Conservation (phyloP, 257 asterid genomes). For the Gynochthodes officinalis region DNA sequence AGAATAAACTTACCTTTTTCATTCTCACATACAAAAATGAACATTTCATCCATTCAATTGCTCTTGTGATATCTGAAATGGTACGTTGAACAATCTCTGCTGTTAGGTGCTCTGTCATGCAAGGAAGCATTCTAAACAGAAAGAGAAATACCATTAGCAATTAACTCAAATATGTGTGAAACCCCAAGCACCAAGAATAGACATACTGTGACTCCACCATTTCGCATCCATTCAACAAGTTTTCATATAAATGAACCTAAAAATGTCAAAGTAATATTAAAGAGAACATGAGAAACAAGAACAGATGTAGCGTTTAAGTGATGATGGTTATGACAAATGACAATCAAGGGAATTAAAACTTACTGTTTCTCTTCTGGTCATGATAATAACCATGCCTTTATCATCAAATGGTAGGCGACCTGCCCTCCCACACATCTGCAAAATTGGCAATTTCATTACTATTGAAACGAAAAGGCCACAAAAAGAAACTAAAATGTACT, state of each 20-base stretch:
- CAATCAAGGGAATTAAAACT: conserved; percentile 8
- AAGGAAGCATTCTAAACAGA: conserved; percentile 75
- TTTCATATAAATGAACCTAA: conserved; percentile 93
- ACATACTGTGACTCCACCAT: conserved; percentile 98
- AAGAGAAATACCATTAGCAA: conserved; percentile 27
- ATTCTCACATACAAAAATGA: conserved; percentile 90
- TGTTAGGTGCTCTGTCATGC: conserved; percentile 87
- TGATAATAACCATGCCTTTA: conserved; percentile 89
- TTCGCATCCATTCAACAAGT: conserved; percentile 89
- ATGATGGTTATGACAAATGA: not conserved
- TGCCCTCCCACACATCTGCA: conserved; percentile 99
- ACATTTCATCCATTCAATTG: conserved; percentile 96
- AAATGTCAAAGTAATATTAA: conserved; percentile 15
- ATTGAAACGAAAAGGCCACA: conserved; percentile 17
- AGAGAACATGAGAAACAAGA: conserved; percentile 14
- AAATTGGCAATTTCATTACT: conserved; percentile 24
- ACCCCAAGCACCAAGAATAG: conserved; percentile 18
- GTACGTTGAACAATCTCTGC: conserved; percentile 98
- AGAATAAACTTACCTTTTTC: conserved; percentile 69
- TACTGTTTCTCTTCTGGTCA: conserved; percentile 98
- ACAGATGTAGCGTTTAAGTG: not conserved
- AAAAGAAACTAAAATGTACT: conserved; percentile 1
- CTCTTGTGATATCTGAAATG: conserved; percentile 78
- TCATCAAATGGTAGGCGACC: conserved; percentile 99
- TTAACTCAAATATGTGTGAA: conserved; percentile 13